Evolutionary conservation across 1,284 basidiomycete species (phyloP), one percentile per base, ranked within the genome.

Genomic region (Tetrapyrgos nigripes): DNA sequence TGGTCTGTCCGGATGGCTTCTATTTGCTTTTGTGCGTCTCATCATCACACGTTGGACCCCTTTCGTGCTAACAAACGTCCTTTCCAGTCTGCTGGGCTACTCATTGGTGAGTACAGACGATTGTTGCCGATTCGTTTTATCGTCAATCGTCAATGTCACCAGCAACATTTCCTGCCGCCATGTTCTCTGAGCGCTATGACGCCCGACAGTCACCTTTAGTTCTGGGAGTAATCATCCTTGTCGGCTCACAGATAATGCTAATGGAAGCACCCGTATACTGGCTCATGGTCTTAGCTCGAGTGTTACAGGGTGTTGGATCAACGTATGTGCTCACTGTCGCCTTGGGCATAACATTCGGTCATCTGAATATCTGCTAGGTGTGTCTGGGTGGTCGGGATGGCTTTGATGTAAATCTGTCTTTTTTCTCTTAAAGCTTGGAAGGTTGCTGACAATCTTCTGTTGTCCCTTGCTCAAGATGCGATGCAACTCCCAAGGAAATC

Each of bases 341-440:
- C n/a, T n/a, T n/a, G n/a, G n/a, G n/a, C n/a, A n/a, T n/a, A n/a
- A n/a, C n/a, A n/a, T n/a, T n/a, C n/a, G n/a, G n/a, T n/a, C n/a
- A n/a, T n/a, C n/a, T n/a, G n/a, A n/a, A n/a, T n/a, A n/a, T n/a
- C n/a, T n/a, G n/a, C n/a, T n/a, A n/a, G n/a, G n/a, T n/a, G n/a
- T n/a, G 82, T 94, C 8, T 93, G 91, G 91, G 83, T 89, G 0
- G 84, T 91, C 43, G 89, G 87, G 1, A 72, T 92, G 24, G 89
- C 88, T 10, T 73, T 92, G n/a, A 68, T 91, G 89, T 91, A 67
- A 70, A 80, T 68, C 27, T 13, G 40, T 14, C 26, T 24, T 28
- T 51, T 19, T 40, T 24, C 45, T 9, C 19, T 57, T 40, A 13
- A 24, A 44, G 13, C 37, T 14, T 11, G 17, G 10, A 23, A 19